These are phyloP conservation scores for Stagonosporopsis cucurbitacearum DNA, from an alignment of 2,329 filamentous ascomycete species.

Conservation along the genomic window DNA sequence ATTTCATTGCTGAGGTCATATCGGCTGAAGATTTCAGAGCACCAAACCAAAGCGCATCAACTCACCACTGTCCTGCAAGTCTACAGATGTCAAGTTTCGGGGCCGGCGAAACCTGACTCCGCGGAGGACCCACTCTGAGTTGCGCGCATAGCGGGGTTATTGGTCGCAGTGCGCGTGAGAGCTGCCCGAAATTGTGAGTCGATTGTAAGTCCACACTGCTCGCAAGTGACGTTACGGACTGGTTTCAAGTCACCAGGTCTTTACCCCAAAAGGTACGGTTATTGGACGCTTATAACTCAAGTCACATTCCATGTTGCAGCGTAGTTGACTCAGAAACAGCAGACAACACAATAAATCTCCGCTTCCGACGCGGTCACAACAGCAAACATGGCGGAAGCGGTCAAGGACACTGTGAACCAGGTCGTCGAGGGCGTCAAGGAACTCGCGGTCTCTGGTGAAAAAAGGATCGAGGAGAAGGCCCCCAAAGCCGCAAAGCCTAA, in stretches of 20 bases:
- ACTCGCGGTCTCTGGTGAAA: conserved; percentile 55
- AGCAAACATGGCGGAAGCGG: conserved; percentile 56
- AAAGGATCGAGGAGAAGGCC: conserved; percentile 39
- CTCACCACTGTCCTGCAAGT: conserved; percentile 11
- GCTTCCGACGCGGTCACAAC: conserved; percentile 27
- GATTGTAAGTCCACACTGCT: conserved; percentile 16
- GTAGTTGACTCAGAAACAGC: conserved; percentile 37
- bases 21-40: neutral
- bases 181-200: conserved; percentile 34
- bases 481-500: conserved; percentile 44
- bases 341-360: conserved; percentile 24
- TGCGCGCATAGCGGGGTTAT: conserved; percentile 11
- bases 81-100: conserved; percentile 37
- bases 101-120: conserved; percentile 37
- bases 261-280: conserved; percentile 5
- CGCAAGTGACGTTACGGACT: conserved; percentile 10
- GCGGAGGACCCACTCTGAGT: conserved; percentile 10
- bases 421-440: conserved; percentile 67
- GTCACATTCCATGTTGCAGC: conserved; percentile 11
- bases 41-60: neutral
- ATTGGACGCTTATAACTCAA: conserved; percentile 14
- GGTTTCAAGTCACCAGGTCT: conserved; percentile 12
- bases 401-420: conserved; percentile 57
- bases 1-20: no score
- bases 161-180: conserved; percentile 33